phyloP scores from a whole-genome alignment of 2,329 filamentous ascomycete species.

The Aspergillus neotritici region DNA sequence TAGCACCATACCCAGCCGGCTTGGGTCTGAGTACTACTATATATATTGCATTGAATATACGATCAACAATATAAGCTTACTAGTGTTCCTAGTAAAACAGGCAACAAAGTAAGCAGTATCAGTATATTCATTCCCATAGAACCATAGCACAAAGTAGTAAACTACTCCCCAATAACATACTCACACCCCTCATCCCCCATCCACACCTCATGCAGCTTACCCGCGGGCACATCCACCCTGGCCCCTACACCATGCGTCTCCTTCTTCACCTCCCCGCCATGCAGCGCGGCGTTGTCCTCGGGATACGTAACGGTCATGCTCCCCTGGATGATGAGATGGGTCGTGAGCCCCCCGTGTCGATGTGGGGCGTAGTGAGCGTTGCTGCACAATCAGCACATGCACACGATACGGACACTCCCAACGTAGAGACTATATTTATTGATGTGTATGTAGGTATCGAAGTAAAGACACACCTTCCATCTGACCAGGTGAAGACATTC shows the following conservation, averaged over 20 bases:
- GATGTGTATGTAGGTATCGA: background rate
- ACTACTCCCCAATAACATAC: conserved; percentile 55
- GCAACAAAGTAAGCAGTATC: too few relatives aligned
- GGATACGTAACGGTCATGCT: conserved; percentile 55
- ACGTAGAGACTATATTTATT: background rate
- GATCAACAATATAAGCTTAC: too few relatives aligned
- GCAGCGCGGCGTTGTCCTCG: conserved; percentile 36
- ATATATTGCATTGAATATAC: background rate
- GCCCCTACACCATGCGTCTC: conserved; percentile 53
- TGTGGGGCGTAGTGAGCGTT: conserved; percentile 58
- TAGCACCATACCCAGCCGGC: conserved; percentile 2
- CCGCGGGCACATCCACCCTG: conserved; percentile 54
- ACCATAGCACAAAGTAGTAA: conserved; percentile 2
- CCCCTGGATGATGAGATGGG: conserved; percentile 55
- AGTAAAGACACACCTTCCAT: conserved; percentile 46
- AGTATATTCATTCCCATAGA: background rate
- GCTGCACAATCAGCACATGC: conserved; percentile 28
- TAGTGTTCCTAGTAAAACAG: too few relatives aligned
- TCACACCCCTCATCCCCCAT: conserved; percentile 55
- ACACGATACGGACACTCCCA: background rate
- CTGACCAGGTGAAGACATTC: conserved; percentile 58
- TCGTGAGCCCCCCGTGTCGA: conserved; percentile 50
- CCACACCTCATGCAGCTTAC: conserved; percentile 56
- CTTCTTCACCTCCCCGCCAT: conserved; percentile 35
- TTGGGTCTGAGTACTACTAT: background rate